Conservation (phyloP, 2,329 filamentous ascomycete genomes). For the Botrytis sinoallii region DNA sequence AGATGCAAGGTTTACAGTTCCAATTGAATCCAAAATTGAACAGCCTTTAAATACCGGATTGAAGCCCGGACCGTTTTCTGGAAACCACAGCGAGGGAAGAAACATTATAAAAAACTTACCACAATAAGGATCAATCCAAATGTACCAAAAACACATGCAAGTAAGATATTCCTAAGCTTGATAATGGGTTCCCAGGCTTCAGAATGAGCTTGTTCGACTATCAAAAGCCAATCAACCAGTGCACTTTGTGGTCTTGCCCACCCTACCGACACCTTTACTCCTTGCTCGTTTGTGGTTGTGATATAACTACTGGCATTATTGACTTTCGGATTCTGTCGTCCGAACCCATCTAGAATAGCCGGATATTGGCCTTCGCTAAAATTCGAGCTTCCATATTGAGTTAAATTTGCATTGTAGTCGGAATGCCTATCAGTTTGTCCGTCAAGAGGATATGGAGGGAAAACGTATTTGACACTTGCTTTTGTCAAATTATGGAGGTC, state of each 20-base stretch:
- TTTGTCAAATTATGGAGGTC: constrained; percentile 42
- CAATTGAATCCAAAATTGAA: not conserved
- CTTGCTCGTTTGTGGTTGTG: constrained; percentile 70
- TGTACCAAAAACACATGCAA: constrained; percentile 83
- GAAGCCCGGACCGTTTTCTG: not conserved
- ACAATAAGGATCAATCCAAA: constrained; percentile 69
- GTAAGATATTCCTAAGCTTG: constrained; percentile 72
- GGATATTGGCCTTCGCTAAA: constrained; percentile 63
- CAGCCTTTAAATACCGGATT: not conserved
- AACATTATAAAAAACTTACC: not conserved
- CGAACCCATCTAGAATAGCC: constrained; percentile 57
- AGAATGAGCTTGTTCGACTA: constrained; percentile 70
- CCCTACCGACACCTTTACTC: constrained; percentile 69
- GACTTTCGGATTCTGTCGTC: constrained; percentile 45
- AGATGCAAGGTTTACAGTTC: not conserved
- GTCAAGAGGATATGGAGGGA: constrained; percentile 49
- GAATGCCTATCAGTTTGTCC: constrained; percentile 49
- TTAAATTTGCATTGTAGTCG: constrained; percentile 40
- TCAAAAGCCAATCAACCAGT: constrained; percentile 76
- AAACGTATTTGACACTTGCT: constrained; percentile 55
- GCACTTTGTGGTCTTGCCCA: constrained; percentile 66
- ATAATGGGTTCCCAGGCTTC: constrained; percentile 77
- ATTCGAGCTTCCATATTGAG: constrained; percentile 38
- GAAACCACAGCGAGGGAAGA: not conserved
- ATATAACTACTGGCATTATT: constrained; percentile 70